phyloP scores from a whole-genome alignment of 1,139 yeast species.

The Sugiyamaella paludigena region DNA sequence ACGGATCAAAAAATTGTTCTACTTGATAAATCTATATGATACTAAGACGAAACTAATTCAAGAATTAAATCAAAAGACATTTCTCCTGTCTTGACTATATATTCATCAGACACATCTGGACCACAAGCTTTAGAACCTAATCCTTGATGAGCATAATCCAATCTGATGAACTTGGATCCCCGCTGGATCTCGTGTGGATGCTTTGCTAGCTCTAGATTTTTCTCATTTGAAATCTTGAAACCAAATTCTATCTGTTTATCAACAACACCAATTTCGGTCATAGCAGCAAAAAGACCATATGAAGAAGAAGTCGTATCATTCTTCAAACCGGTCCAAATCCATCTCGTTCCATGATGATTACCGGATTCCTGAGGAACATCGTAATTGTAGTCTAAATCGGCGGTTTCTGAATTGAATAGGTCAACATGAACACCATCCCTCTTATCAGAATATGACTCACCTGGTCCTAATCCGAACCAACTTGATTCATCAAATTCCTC shows the following conservation, averaged over 20 bases:
- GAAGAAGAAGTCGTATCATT: too few relatives aligned
- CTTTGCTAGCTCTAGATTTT: constrained; percentile 26
- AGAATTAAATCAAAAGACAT: too few relatives aligned
- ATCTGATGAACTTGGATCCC: constrained; percentile 27
- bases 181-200: constrained; percentile 34
- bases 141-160: constrained; percentile 38
- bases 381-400: constrained; percentile 29
- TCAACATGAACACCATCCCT: constrained; percentile 33
- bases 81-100: too few relatives aligned
- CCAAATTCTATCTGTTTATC: constrained; percentile 18
- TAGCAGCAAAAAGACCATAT: background rate
- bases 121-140: constrained; percentile 40
- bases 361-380: constrained; percentile 42
- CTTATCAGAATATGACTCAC: constrained; percentile 39
- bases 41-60: too few relatives aligned
- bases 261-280: constrained; percentile 1
- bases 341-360: constrained; percentile 37
- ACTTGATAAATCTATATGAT: too few relatives aligned
- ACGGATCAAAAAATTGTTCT: too few relatives aligned
- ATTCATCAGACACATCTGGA: too few relatives aligned
- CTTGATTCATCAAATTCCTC: constrained; percentile 20
- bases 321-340: too few relatives aligned
- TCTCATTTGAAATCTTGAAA: constrained; percentile 20
- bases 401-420: constrained; percentile 20
- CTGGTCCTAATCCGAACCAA: constrained; percentile 41